These are phyloP conservation scores for Mycena belliarum DNA, from an alignment of 768 basidiomycete genomes.

Conservation along the genomic window DNA sequence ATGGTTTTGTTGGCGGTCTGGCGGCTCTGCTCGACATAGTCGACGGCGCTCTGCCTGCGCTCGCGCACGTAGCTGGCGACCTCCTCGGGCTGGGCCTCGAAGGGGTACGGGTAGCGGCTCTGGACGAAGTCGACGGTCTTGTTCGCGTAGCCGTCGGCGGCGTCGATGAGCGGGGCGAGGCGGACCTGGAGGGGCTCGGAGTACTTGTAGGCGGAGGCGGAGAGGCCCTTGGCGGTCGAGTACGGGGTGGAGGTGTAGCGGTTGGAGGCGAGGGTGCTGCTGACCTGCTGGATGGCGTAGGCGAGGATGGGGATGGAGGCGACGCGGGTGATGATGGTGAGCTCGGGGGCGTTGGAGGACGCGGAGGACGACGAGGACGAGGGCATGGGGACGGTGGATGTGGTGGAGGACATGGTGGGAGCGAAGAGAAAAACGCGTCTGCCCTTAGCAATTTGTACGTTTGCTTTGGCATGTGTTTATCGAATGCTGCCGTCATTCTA, in stretches of 20 bases:
- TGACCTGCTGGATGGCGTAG: constrained; percentile 60
- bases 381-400: constrained; percentile 20
- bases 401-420: constrained; percentile 16
- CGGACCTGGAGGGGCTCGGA: constrained; percentile 67
- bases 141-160: constrained; percentile 61
- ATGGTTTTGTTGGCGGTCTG: constrained; percentile 58
- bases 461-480: constrained; percentile 2
- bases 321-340: constrained; percentile 64
- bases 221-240: constrained; percentile 61
- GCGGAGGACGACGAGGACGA: constrained; percentile 2
- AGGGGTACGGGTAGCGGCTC: constrained; percentile 73
- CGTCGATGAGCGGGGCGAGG: constrained; percentile 64
- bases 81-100: constrained; percentile 73
- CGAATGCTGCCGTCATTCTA: background rate
- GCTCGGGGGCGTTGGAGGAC: constrained; percentile 41
- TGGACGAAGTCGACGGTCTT: constrained; percentile 75
- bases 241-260: constrained; percentile 66
- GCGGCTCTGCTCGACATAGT: constrained; percentile 37
- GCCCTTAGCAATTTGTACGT: background rate
- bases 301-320: constrained; percentile 75
- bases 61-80: constrained; percentile 61
- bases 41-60: constrained; percentile 53
- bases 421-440: constrained; percentile 6
- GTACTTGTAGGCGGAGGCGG: constrained; percentile 57
- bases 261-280: constrained; percentile 60